Conservation (phyloP, 2,329 filamentous ascomycete species). For the Scopulariopsis brevicaulis region DNA sequence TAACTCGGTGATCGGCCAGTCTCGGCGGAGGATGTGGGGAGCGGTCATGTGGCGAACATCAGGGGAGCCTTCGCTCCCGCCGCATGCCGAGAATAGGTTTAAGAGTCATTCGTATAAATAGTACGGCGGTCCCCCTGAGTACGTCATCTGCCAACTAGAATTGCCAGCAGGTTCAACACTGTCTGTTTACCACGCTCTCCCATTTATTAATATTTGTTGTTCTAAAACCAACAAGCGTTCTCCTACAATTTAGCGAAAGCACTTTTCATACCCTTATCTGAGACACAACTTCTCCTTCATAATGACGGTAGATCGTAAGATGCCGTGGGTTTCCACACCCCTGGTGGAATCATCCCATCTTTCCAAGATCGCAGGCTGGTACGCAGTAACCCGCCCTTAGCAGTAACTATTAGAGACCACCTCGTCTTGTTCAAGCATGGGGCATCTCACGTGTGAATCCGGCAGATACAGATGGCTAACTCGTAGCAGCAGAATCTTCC, state of each 20-base stretch:
- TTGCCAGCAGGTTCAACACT: not conserved
- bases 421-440: not conserved
- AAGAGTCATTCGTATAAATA: not conserved
- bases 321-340: constrained; percentile 1
- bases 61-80: not conserved
- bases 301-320: not conserved
- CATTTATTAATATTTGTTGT: not conserved
- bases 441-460: constrained; percentile 6
- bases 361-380: not conserved
- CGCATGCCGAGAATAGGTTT: not conserved
- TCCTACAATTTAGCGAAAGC: not conserved
- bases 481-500: constrained; percentile 56
- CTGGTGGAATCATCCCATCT: constrained; percentile 1
- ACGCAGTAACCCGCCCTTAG: not conserved
- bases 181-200: not conserved
- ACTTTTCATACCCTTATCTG: not conserved
- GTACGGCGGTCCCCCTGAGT: not conserved
- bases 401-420: too few species aligned
- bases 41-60: not conserved
- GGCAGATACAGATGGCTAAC: constrained; percentile 5
- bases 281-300: not conserved
- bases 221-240: not conserved
- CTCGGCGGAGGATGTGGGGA: not conserved
- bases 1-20: not conserved
- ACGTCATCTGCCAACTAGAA: not conserved